Base-by-base conservation (phyloP, 306 rosid species). In the Echinosophora koreensis region DNA sequence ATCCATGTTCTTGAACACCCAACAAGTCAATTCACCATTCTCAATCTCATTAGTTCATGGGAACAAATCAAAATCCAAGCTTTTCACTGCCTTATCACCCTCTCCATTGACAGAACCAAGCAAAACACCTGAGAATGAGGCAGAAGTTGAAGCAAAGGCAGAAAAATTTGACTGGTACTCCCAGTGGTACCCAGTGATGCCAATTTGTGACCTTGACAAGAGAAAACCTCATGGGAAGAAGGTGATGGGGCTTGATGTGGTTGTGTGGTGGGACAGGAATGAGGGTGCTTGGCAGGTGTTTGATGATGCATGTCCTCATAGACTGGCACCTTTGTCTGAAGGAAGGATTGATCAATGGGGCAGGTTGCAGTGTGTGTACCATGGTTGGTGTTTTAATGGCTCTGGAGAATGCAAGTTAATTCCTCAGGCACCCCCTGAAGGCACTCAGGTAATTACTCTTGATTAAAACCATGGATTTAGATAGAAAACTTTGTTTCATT, bases 301-400 rank as follows among this genome's bases (percentile, higher is more conserved):
- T 80, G 89, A 94, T 69, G 98, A 94, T 83, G 56, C 76, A 0
- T 94, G 98, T 84, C 98, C 98, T 56, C 98, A 94, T 80, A 85
- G 98, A 41, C 71, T 94, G 81, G 98, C 98, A 8, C 98, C 98
- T 1, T 85, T 94, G 50, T 94, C 96, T 66, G 98, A 94, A 72
- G 98, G 97, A 47, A 84, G 98, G 79, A 94, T 94, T 76, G 98
- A 94, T 84, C 94, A 87, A 51, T 89, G 94, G 97, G 98, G 98
- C 0, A 84, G 98, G 69, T 80, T 92, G 83, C 98, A 92, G 80
- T 94, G 98, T 77, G 98, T 94, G 32, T 94, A 94, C 63, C 97
- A 94, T 84, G 98, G 98, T 28, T 94, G 96, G 97, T 94, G 98
- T 75, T 94, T 94, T 66, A 83, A 88, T 85, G 97, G 98, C 76